Conservation (phyloP, 1,284 basidiomycete genomes). For the Cryptococcus depauperatus region DNA sequence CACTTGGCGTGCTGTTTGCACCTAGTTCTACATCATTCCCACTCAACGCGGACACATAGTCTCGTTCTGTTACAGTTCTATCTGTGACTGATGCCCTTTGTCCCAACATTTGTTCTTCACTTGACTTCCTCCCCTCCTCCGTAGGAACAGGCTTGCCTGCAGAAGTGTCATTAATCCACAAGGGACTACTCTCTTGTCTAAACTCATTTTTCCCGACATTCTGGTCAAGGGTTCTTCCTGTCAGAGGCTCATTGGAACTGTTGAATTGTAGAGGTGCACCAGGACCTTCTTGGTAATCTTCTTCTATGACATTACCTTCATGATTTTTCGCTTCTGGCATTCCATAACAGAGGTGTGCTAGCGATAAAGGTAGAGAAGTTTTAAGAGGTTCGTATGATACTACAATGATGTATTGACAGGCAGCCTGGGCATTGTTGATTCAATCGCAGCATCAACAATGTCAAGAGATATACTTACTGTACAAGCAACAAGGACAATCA, state of each 20-base stretch:
- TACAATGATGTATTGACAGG: conserved; percentile 60
- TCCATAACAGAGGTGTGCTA: conserved; percentile 61
- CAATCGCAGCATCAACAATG: not conserved
- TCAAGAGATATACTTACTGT: conserved; percentile 56
- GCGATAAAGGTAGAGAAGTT: conserved; percentile 61
- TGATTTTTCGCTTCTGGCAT: conserved; percentile 35
- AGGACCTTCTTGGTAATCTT: conserved; percentile 10
- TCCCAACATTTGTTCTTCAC: no score
- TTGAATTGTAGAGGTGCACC: conserved; percentile 6
- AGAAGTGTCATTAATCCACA: not conserved
- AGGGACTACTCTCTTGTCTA: not conserved
- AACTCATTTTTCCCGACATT: not conserved
- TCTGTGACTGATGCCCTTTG: no score
- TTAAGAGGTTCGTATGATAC: conserved; percentile 54
- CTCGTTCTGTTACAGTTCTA: conserved; percentile 8
- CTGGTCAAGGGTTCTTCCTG: not conserved
- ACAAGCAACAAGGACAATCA: conserved; percentile 70
- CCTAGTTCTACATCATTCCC: not conserved
- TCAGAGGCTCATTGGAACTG: conserved; percentile 20
- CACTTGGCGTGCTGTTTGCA: not conserved
- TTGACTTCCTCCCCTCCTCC: conserved; percentile 1
- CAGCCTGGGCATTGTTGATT: conserved; percentile 48
- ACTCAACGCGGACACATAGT: conserved; percentile 6
- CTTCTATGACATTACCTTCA: conserved; percentile 25
- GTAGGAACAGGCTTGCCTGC: not conserved